Percentiles rank a stretch among this genome's conserved stretches.
These are phyloP conservation scores for Trichoderma reesei DNA, from an alignment of 495 filamentous ascomycete genomes.

Conservation along the genomic window DNA sequence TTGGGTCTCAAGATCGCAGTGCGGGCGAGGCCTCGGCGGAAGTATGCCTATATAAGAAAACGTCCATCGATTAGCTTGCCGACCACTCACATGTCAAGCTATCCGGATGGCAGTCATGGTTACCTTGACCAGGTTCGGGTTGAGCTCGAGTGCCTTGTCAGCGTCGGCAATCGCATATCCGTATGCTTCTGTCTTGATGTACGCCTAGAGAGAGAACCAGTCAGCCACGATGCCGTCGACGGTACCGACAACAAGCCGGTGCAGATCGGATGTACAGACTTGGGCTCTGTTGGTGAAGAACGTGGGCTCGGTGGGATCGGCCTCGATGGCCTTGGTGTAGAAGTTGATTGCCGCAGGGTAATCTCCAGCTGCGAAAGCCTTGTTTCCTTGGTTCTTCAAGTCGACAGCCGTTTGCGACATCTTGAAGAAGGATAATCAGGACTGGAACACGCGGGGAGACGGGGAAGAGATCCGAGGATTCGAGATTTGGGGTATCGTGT, in stretches of 20 bases:
- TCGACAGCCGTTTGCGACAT: constrained; percentile 56
- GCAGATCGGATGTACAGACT: constrained; percentile 39
- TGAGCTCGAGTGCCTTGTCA: constrained; percentile 84
- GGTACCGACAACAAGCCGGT: not conserved
- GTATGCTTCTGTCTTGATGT: constrained; percentile 93
- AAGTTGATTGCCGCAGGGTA: constrained; percentile 77
- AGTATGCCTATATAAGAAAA: constrained; percentile 62
- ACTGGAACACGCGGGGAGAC: not conserved
- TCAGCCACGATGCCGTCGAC: not conserved
- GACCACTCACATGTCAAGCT: not conserved
- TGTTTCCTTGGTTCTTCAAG: constrained; percentile 89
- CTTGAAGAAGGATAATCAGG: not conserved
- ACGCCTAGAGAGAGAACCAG: constrained; percentile 44
- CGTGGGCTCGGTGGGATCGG: constrained; percentile 72
- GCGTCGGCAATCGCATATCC: constrained; percentile 89
- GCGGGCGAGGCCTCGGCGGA: constrained; percentile 82
- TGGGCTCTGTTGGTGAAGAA: constrained; percentile 93
- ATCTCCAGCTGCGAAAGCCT: constrained; percentile 78
- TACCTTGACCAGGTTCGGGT: constrained; percentile 80
- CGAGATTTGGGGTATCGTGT: not conserved
- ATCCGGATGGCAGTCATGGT: constrained; percentile 4
- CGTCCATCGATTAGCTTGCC: not conserved
- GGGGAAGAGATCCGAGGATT: not conserved
- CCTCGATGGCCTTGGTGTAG: constrained; percentile 84
- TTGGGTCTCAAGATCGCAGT: constrained; percentile 79